Conservation (phyloP, 305 asterid species). For the Fraxinus baroniana region DNA sequence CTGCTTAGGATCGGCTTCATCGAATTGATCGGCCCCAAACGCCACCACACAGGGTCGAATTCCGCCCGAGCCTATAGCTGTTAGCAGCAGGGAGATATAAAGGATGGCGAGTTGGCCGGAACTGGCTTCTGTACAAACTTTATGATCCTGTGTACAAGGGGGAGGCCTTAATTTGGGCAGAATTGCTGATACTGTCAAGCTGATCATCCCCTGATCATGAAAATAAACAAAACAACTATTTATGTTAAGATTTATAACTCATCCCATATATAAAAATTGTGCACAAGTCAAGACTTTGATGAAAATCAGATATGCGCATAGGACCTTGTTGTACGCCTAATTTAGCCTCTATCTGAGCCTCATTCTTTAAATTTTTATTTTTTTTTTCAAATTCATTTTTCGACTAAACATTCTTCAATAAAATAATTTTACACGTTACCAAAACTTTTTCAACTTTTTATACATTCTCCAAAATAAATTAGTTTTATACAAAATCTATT, state of each 20-base stretch:
- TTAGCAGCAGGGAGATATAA: conserved; percentile 58
- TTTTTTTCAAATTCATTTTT: too few species aligned
- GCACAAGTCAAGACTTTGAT: background rate
- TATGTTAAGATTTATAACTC: background rate
- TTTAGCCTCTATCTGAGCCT: background rate
- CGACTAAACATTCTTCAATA: background rate
- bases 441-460: too few species aligned
- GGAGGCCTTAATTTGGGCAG: conserved; percentile 75
- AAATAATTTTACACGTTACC: background rate
- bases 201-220: conserved; percentile 67
- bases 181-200: conserved; percentile 65
- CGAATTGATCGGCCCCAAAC: conserved; percentile 86
- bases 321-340: background rate
- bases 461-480: too few species aligned
- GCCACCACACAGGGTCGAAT: conserved; percentile 84
- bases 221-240: background rate
- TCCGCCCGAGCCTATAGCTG: conserved; percentile 78
- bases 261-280: background rate
- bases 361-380: background rate
- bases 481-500: background rate
- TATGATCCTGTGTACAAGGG: conserved; percentile 42
- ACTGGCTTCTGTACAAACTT: conserved; percentile 50
- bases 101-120: conserved; percentile 64
- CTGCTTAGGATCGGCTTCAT: conserved; percentile 66
- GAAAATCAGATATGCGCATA: background rate